Evolutionary conservation across 108 stramenopile species (phyloP).

Genomic region (Nitzschia sp.): DNA sequence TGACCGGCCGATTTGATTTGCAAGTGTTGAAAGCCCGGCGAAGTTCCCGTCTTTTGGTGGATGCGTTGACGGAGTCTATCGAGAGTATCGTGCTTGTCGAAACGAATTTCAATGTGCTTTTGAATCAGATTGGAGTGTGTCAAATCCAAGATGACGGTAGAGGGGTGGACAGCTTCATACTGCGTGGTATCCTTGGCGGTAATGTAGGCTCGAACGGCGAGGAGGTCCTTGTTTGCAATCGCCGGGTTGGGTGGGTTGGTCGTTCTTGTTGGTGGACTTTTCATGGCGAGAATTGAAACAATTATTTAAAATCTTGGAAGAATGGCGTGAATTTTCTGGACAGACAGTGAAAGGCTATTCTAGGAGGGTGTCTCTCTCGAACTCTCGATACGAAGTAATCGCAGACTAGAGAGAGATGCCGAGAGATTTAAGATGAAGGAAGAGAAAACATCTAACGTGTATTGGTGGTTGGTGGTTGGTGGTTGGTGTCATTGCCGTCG

Average conservation of each 20-base stretch:
- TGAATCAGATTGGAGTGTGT: constrained; percentile 94
- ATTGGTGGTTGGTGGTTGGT: too few relatives aligned
- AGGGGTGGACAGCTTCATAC: constrained; percentile 36
- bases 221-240: constrained; percentile 67
- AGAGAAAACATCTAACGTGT: too few relatives aligned
- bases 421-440: too few relatives aligned
- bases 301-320: too few relatives aligned
- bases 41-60: constrained; percentile 93
- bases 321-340: too few relatives aligned
- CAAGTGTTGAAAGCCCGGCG: constrained; percentile 84
- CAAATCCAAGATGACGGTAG: constrained; percentile 74
- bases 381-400: too few relatives aligned
- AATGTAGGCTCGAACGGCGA: constrained; percentile 69
- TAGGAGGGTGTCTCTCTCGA: too few relatives aligned
- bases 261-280: too few relatives aligned
- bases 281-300: too few relatives aligned
- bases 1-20: constrained; percentile 57
- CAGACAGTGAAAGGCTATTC: too few relatives aligned
- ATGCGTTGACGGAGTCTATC: constrained; percentile 69
- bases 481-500: too few relatives aligned
- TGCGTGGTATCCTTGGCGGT: constrained; percentile 63
- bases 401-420: too few relatives aligned
- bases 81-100: constrained; percentile 87
- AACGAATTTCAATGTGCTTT: constrained; percentile 93
- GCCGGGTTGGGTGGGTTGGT: constrained; percentile 19